Base-by-base conservation (phyloP, 192 early-diverging fungal species). In the Gryganskiella cystojenkinii region DNA sequence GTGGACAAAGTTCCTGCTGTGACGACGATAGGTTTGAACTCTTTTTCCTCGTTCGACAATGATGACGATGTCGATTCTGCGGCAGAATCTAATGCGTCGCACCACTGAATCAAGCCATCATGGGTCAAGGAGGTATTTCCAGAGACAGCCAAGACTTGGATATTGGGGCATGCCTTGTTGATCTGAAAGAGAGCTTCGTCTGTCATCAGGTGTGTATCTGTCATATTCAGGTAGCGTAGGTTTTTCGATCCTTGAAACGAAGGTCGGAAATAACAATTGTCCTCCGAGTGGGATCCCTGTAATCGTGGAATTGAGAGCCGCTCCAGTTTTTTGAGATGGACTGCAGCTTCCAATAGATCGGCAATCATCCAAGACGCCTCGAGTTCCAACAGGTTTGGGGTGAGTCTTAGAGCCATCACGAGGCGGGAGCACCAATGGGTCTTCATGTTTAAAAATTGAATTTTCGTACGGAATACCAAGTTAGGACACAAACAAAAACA, bases 361-460 rank as follows among this genome's bases (percentile, higher is more conserved):
- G 54, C 63, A 33, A 59, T 60, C 55, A 65, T 73, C 71, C 71
- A 73, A 19, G 56, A 28, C 13, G 71, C 71, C 5, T 73, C 62
- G 4, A 73, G 49, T 10, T 73, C 55, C 4, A 59, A 6, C 1
- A 73, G 62, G 45, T 73, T 73, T 33, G 71, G 71, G 46, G 37
- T 65, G 46, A 35, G 44, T 1, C 35, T 34, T 25, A 73, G 20
- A 15, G 56, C 20, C 2, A 28, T 40, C 1, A 57, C 49, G 30
- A 73, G 64, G 19, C 62, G 46, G 3, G 55, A 50, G 28, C 62
- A 73, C 71, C 61, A 65, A 40, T 73, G 61, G 50, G 64, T 73
- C 71, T 73, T 50, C 3, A 45, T 19, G 4, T 27, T 19, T 7
- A 9, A 60, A 25, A 31, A 34, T 56, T 17, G 31, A 24, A 13